A percentile compares a stretch with the other conserved stretches of the same genome.
Conservation (phyloP, 768 basidiomycete genomes). For the Pseudohyphozyma bogoriensis region DNA sequence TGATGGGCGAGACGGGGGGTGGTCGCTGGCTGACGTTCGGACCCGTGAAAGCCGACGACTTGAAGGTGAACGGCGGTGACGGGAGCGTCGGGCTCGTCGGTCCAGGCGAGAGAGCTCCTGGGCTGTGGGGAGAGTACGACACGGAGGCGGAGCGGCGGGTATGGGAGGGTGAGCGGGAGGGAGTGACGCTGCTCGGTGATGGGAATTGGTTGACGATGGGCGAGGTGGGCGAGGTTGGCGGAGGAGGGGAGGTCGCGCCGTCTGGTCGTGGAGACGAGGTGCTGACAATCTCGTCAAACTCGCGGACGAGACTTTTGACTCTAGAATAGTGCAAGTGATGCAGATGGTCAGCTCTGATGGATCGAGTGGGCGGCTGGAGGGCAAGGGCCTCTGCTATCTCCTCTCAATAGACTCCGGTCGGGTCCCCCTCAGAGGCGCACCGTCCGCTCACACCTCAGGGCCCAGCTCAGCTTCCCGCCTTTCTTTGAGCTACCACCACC, state of each 20-base stretch:
- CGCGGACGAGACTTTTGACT: slow-evolving; percentile 19
- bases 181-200: not conserved
- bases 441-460: no score
- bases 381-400: no score
- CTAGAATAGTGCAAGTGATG: no score
- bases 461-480: no score
- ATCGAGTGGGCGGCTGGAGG: no score
- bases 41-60: not conserved
- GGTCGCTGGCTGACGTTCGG: not conserved
- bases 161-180: not conserved
- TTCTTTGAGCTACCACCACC: no score
- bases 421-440: no score
- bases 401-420: no score
- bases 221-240: slow-evolving; percentile 1
- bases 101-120: no score
- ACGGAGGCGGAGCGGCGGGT: not conserved
- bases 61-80: not conserved
- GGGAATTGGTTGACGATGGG: slow-evolving; percentile 1
- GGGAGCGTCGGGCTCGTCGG: not conserved
- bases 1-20: not conserved
- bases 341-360: no score
- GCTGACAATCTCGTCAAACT: slow-evolving; percentile 9
- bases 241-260: no score
- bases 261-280: slow-evolving; percentile 17
- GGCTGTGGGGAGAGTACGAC: not conserved